Conservation (phyloP, 306 rosid species). For the Vachellia collinsii region DNA sequence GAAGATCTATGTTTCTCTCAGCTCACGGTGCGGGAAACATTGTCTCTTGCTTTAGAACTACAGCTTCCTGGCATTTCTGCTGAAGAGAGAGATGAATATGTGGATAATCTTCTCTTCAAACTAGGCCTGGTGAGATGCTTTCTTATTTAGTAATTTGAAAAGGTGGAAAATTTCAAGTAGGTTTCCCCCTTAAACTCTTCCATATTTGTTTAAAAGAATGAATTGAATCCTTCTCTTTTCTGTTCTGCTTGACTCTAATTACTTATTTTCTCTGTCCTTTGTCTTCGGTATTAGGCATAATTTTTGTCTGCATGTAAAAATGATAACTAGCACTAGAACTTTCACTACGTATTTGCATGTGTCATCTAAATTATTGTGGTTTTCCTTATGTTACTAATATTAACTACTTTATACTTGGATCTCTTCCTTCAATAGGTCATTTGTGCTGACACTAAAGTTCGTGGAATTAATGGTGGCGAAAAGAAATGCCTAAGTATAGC, state of each 20-base stretch:
- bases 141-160: background rate
- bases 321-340: background rate
- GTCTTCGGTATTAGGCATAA: background rate
- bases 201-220: background rate
- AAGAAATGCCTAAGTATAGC: constrained; percentile 91
- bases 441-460: constrained; percentile 86
- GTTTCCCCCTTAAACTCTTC: background rate
- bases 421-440: constrained; percentile 65
- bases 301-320: background rate
- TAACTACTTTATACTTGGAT: constrained; percentile 25
- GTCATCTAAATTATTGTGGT: constrained; percentile 26
- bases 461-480: constrained; percentile 94
- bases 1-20: constrained; percentile 95
- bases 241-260: background rate
- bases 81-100: constrained; percentile 80
- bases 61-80: constrained; percentile 67
- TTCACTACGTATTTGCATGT: background rate
- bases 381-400: constrained; percentile 38
- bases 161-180: constrained; percentile 16
- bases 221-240: constrained; percentile 8
- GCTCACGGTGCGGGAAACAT: constrained; percentile 86
- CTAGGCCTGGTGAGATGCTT: constrained; percentile 74
- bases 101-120: constrained; percentile 78
- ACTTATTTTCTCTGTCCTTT: background rate
- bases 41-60: constrained; percentile 84